Evolutionary conservation across 768 basidiomycete genomes (phyloP), one percentile per base, ranked within the genome.

Genomic region (Rhodotorula kratochvilovae): DNA sequence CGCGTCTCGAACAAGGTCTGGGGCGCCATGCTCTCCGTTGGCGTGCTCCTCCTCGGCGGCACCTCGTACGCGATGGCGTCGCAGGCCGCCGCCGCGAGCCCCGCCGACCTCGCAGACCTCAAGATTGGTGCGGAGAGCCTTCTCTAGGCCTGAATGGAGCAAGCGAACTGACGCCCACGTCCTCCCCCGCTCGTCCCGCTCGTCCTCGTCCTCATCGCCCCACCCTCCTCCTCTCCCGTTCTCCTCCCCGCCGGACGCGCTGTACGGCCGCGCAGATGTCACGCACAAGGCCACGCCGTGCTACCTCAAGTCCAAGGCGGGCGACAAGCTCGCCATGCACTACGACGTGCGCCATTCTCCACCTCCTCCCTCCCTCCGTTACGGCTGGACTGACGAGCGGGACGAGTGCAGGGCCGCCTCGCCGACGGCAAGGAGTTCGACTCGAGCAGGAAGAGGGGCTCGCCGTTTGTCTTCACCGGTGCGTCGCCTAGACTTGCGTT

Each of bases 401-500:
- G 13, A 39, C 8, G 39, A 7, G 33, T 25, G 35, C 36, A 58
- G 23, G 69, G 65, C 21, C 12, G 31, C 12, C 31, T 66, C 46
- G 19, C 17, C 23, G 33, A 25, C 33, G 81, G 82, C 11, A 76
- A 77, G 68, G 78, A 81, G 62, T 82, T 82, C 57, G 82, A 82
- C 68, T 79, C 79, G 27, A 79, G 78, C 11, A 68, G 81, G 31
- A 81, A 80, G 73, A 66, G 82, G 2, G 80, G 80, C 43, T 77
- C 79, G 71, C 82, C 82, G 3, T 82, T 82, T 71, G 79, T 79
- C 50, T 82, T 82, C 76, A 81, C 77, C 5, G 79, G 82, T 74
- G 77, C 80, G 67, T 80, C 79, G 3, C 79, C 76, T 4, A n/a
- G 33, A 31, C n/a, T 48, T 33, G 33, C 12, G 12, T 48, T 36